Evolutionary conservation across 495 filamentous ascomycete genomes (phyloP).

Genomic region (Parmelia sp.): DNA sequence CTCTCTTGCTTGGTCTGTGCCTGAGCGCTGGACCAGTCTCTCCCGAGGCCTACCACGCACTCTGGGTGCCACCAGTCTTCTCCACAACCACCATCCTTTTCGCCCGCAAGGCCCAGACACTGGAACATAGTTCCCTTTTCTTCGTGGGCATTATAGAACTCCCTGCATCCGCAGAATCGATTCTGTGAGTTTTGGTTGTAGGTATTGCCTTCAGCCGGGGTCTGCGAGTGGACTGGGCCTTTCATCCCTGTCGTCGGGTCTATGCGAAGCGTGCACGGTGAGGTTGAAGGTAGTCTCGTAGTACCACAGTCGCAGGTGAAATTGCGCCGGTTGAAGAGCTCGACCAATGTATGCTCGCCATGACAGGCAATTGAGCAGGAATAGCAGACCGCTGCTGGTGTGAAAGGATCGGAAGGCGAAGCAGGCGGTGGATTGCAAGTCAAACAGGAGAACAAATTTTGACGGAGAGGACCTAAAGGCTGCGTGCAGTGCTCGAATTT

Average conservation of each 20-base stretch:
- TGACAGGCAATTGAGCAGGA: slow-evolving; percentile 95
- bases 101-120: slow-evolving; percentile 77
- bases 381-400: slow-evolving; percentile 83
- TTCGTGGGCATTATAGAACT: slow-evolving; percentile 74
- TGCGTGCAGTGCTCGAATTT: slow-evolving; percentile 91
- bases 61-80: slow-evolving; percentile 99
- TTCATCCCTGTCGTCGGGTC: slow-evolving; percentile 67
- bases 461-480: slow-evolving; percentile 75
- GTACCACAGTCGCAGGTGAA: slow-evolving; percentile 98
- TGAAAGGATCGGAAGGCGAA: slow-evolving; percentile 55
- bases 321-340: slow-evolving; percentile 91
- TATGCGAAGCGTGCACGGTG: slow-evolving; percentile 70
- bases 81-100: slow-evolving; percentile 79
- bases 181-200: slow-evolving; percentile 96
- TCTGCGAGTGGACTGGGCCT: slow-evolving; percentile 67
- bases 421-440: slow-evolving; percentile 81
- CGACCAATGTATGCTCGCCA: slow-evolving; percentile 88
- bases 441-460: slow-evolving; percentile 80
- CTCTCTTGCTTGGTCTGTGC: slow-evolving; percentile 28
- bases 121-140: slow-evolving; percentile 99
- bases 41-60: slow-evolving; percentile 75
- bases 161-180: slow-evolving; percentile 82
- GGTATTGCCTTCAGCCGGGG: slow-evolving; percentile 63
- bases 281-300: slow-evolving; percentile 60
- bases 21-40: slow-evolving; percentile 37